Base-by-base conservation (phyloP, 225 moss, liverwort and hornwort genomes). In the Bryum argenteum region DNA sequence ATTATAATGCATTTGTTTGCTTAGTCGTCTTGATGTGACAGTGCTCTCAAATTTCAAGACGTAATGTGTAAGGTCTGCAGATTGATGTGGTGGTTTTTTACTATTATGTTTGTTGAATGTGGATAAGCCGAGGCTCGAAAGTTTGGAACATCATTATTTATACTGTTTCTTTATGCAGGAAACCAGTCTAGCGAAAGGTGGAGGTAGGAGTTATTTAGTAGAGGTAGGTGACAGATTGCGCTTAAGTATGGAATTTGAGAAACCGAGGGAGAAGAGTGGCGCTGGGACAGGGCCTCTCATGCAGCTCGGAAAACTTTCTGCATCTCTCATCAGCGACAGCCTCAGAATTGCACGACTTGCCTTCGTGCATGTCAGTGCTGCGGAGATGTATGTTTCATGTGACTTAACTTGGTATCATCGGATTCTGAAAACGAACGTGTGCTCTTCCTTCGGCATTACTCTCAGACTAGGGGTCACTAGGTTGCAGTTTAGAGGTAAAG, bases 301-400 rank as follows among this genome's bases (percentile, higher is more conserved):
- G 67, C 82, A 79, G 44, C 73, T 85, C 39, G 79, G 79, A 26
- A 82, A 79, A 74, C 71, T 82, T 47, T 82, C 85, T 17, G 76
- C 85, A 44, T 77, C 77, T 54, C 54, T 85, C 54, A 70, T 85
- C 26, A 82, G 67, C 38, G 85, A 82, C 51, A 67, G 79, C 55
- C 77, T 85, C 37, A 85, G 74, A 44, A 71, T 82, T 42, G 85
- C 85, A 38, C 85, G 85, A 9, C 85, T 71, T 53, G 82, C 82
- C 67, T 82, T 85, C 22, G 79, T 82, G 47, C 74, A 85, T 65
- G 74, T 85, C 67, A 85, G 82, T 53, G 79, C 79, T 61, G 70
- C 68, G 10, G 76, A 85, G 71, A 70, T 71, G 85, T 85, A 74
- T 74, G 85, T 3, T 47, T 69, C 66, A 16, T 68, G 41, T 28